These are phyloP conservation scores for Aspergillus sp. DNA, from an alignment of 2,329 filamentous ascomycete species.

Conservation along the genomic window DNA sequence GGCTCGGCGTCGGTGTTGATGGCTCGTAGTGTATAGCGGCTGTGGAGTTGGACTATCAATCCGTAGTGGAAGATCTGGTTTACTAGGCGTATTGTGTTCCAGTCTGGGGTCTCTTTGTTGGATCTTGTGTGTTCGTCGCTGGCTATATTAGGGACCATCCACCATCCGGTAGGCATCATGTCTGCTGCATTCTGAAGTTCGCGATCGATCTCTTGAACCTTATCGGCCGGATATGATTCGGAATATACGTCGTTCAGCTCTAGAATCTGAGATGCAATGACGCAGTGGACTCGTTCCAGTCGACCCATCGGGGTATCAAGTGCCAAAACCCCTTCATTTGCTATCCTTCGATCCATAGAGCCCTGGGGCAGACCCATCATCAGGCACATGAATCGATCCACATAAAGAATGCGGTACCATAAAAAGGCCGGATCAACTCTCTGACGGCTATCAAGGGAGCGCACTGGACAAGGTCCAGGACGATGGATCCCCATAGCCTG, in stretches of 20 bases:
- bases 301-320: conserved; percentile 34
- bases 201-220: conserved; percentile 17
- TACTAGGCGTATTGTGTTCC: conserved; percentile 40
- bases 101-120: conserved; percentile 6
- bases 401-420: conserved; percentile 42
- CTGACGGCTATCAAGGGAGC: neutral
- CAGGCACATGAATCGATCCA: conserved; percentile 42
- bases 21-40: conserved; percentile 56
- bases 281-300: conserved; percentile 48
- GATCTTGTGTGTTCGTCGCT: too few species aligned
- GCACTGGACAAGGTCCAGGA: conserved; percentile 17
- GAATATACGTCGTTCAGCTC: neutral
- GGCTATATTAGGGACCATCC: conserved; percentile 33
- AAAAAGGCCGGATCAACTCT: conserved; percentile 17
- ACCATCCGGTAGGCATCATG: conserved; percentile 48
- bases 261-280: conserved; percentile 37
- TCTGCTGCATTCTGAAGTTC: conserved; percentile 44
- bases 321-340: conserved; percentile 50
- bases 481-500: conserved; percentile 46
- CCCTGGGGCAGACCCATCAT: conserved; percentile 43
- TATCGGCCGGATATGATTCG: conserved; percentile 50
- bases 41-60: conserved; percentile 54
- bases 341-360: conserved; percentile 36
- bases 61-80: conserved; percentile 54
- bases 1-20: conserved; percentile 24